Evolutionary conservation across 768 basidiomycete species (phyloP).

Genomic region (Leucosporidium creatinivorum): DNA sequence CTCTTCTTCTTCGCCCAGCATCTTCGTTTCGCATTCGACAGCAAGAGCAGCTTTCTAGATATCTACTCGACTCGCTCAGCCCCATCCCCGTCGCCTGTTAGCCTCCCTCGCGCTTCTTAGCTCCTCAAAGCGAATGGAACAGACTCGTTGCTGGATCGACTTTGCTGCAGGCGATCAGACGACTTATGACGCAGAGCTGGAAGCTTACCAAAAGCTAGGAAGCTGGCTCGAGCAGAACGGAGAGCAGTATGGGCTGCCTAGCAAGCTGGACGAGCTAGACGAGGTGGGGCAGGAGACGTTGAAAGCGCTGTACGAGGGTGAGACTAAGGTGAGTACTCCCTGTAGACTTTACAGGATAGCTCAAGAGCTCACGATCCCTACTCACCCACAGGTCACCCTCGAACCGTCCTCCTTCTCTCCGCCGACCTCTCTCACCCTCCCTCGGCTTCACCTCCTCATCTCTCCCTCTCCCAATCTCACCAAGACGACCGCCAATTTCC

Average conservation of each 20-base stretch:
- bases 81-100: no score
- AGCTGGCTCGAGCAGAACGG: slow-evolving; percentile 44
- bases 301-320: slow-evolving; percentile 24
- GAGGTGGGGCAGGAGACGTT: slow-evolving; percentile 48
- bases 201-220: slow-evolving; percentile 41
- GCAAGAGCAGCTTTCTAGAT: no score
- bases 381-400: slow-evolving; percentile 31
- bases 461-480: slow-evolving; percentile 44
- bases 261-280: slow-evolving; percentile 43
- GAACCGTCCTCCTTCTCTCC: slow-evolving; percentile 44
- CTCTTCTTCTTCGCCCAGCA: no score
- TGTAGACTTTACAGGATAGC: background rate
- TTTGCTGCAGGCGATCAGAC: slow-evolving; percentile 46
- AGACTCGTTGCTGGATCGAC: slow-evolving; percentile 40
- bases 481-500: slow-evolving; percentile 51
- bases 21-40: no score
- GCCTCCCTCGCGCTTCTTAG: background rate
- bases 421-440: slow-evolving; percentile 46
- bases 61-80: no score
- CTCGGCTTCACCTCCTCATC: slow-evolving; percentile 40
- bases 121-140: background rate
- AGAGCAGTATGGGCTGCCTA: slow-evolving; percentile 47
- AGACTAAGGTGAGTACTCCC: slow-evolving; percentile 16
- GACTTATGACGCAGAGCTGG: slow-evolving; percentile 36
- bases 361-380: no score